These are phyloP conservation scores for Arthrinium phaeospermum DNA, from an alignment of 2,329 filamentous ascomycete genomes.

Conservation along the genomic window DNA sequence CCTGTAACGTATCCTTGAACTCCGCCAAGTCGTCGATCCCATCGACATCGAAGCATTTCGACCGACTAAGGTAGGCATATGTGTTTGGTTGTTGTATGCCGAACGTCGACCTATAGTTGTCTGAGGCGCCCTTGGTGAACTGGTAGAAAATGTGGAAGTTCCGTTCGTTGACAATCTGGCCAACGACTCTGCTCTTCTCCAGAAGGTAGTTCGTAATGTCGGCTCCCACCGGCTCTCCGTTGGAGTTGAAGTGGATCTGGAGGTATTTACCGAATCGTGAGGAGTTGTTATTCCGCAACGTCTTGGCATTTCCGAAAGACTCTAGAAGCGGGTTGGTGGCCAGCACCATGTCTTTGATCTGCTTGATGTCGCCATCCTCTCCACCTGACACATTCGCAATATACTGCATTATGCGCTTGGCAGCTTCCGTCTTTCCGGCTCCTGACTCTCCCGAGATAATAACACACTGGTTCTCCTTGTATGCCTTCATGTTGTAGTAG, in stretches of 20 bases:
- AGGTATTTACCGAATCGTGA: slow-evolving; percentile 98
- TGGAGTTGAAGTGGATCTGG: slow-evolving; percentile 91
- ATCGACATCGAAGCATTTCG: slow-evolving; percentile 92
- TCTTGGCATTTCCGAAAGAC: slow-evolving; percentile 98
- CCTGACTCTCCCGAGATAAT: slow-evolving; percentile 99
- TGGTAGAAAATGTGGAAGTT: slow-evolving; percentile 99
- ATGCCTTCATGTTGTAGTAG: slow-evolving; percentile 99
- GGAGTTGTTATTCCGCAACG: slow-evolving; percentile 97
- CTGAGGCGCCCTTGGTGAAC: slow-evolving; percentile 93
- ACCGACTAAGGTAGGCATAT: slow-evolving; percentile 91
- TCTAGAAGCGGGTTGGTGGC: slow-evolving; percentile 97
- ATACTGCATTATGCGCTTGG: slow-evolving; percentile 99
- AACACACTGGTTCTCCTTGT: slow-evolving; percentile 98
- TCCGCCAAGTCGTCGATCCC: slow-evolving; percentile 93
- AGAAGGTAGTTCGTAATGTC: slow-evolving; percentile 98
- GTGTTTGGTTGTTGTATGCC: slow-evolving; percentile 91
- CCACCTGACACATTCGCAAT: slow-evolving; percentile 96
- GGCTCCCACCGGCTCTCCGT: slow-evolving; percentile 91
- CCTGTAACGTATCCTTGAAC: slow-evolving; percentile 87
- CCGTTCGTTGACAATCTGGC: slow-evolving; percentile 92
- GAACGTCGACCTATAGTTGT: slow-evolving; percentile 83
- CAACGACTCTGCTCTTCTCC: slow-evolving; percentile 93
- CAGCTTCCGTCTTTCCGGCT: slow-evolving; percentile 97
- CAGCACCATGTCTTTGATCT: slow-evolving; percentile 99
- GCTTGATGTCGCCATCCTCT: slow-evolving; percentile 82